Evolutionary conservation across 2,329 filamentous ascomycete genomes (phyloP).

Genomic region (Claviceps sp.): DNA sequence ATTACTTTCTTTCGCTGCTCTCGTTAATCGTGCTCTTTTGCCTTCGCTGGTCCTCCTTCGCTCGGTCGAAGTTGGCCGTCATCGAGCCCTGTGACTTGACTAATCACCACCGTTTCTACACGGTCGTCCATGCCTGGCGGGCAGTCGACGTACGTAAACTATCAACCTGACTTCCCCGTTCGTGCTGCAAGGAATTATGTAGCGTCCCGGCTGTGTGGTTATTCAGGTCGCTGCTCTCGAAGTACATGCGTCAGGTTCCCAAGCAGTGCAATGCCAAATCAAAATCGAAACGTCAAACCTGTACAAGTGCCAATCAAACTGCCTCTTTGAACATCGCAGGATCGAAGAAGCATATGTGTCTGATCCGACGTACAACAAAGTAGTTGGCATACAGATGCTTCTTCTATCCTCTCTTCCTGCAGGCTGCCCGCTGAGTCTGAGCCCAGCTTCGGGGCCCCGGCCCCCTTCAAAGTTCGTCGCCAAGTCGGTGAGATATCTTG

Average conservation of each 20-base stretch:
- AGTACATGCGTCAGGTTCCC: not conserved
- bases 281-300: not conserved
- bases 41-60: not conserved
- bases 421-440: too few relatives aligned
- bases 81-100: not conserved
- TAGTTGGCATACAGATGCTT: too few relatives aligned
- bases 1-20: too few relatives aligned
- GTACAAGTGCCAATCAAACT: not conserved
- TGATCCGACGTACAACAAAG: not conserved
- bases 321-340: not conserved
- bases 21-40: too few relatives aligned
- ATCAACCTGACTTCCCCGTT: constrained; percentile 1
- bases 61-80: not conserved
- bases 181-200: constrained; percentile 4
- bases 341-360: not conserved
- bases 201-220: not conserved
- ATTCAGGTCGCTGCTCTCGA: not conserved
- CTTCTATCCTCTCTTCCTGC: not conserved
- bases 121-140: not conserved
- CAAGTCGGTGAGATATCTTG: not conserved
- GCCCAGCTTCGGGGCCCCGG: too few relatives aligned
- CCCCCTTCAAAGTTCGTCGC: not conserved
- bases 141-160: constrained; percentile 1
- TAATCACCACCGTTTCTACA: not conserved
- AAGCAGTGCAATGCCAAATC: not conserved